Base-by-base conservation (phyloP, 768 basidiomycete species). In the Tylopilus plumbeoviolaceoides region DNA sequence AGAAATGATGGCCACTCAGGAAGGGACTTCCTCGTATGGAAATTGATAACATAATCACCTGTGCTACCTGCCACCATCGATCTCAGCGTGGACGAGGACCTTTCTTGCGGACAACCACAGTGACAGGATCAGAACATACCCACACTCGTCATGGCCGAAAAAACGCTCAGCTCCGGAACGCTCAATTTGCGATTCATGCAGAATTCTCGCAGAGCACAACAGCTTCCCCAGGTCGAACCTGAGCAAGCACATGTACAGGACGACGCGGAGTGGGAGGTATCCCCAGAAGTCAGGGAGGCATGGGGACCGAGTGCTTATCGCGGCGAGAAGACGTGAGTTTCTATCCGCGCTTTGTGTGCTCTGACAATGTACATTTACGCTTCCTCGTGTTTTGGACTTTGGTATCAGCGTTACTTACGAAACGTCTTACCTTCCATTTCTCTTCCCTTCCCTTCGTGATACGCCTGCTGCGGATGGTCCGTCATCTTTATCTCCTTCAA, bases 171-270 rank as follows among this genome's bases (percentile, higher is more conserved):
- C 66, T 78, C 75, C 25, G 77, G 83, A 27, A 86, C 85, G 0
- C 73, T 87, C 9, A 79, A 80, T 59, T 74, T 88, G 41, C 78
- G 80, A 2, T 87, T 87, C 64, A 87, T 87, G 85, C 85, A 85
- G 65, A 85, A 84, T 69, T 81, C 84, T 0, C 78, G 80, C 2
- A 75, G 80, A 2, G 73, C 78, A 20, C 81, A 83, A 54, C 73
- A 78, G 14, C 62, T 78, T 15, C 72, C 78, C 23, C 73, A 74
- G 51, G 76, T 77, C 15, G 75, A 81, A 57, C 67, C 73, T 1
- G 78, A 81, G 43, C 75, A 76, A 45, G 79, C 82, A 3, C 75
- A 75, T 59, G 73, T 84, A 25, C 75, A 78, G 60, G 84, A 87
- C 62, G 83, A 84, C 47, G 82, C 76, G 0, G 73, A 83, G 62